These are phyloP conservation scores for Verticillium isaacii DNA, from an alignment of 2,329 filamentous ascomycete genomes.

Conservation along the genomic window DNA sequence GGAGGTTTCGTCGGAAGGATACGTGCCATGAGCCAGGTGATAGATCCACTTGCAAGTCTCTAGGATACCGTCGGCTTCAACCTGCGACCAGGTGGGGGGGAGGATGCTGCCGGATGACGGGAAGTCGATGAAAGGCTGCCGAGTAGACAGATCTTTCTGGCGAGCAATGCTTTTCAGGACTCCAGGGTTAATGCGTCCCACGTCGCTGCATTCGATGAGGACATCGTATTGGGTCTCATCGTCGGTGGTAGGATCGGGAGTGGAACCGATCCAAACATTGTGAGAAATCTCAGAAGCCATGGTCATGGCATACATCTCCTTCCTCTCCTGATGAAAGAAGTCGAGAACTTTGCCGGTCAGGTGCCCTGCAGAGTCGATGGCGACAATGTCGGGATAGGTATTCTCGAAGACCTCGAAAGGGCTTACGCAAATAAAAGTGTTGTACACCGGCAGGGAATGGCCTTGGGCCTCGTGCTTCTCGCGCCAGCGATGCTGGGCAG, in stretches of 20 bases:
- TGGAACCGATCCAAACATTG: conserved; percentile 89
- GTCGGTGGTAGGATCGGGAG: conserved; percentile 61
- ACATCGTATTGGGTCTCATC: conserved; percentile 70
- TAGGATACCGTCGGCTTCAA: conserved; percentile 78
- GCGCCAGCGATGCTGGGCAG: conserved; percentile 73
- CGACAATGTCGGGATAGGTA: conserved; percentile 64
- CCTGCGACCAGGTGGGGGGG: conserved; percentile 76
- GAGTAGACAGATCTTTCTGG: conserved; percentile 26
- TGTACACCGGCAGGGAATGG: conserved; percentile 60
- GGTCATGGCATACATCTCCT: conserved; percentile 94
- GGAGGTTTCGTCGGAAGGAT: conserved; percentile 15
- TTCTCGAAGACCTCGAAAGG: conserved; percentile 69
- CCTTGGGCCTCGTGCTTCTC: conserved; percentile 55
- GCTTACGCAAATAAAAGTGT: conserved; percentile 72
- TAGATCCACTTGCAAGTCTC: conserved; percentile 90
- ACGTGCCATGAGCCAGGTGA: conserved; percentile 67
- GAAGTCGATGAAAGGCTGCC: conserved; percentile 61
- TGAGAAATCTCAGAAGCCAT: conserved; percentile 79
- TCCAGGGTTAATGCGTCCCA: conserved; percentile 70
- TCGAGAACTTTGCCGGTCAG: conserved; percentile 77
- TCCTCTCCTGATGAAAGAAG: conserved; percentile 82
- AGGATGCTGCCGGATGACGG: conserved; percentile 92
- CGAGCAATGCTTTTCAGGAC: conserved; percentile 57
- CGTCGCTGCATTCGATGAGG: conserved; percentile 82
- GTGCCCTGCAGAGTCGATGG: conserved; percentile 66